Conservation (phyloP, 2,329 filamentous ascomycete species). For the Alternaria postmessia region DNA sequence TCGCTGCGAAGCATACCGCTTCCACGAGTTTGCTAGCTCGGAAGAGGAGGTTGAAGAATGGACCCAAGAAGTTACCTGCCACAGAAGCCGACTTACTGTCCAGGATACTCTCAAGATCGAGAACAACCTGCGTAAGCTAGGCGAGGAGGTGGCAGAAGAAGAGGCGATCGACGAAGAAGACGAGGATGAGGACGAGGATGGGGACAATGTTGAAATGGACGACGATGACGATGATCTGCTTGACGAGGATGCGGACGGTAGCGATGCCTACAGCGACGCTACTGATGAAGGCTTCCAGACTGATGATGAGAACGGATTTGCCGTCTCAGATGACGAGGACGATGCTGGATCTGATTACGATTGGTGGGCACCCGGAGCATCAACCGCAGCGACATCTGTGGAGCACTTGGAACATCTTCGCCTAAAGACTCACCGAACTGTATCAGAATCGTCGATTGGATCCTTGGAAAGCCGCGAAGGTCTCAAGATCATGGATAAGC, state of each 20-base stretch:
- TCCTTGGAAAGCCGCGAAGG: slow-evolving; percentile 55
- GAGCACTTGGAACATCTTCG: slow-evolving; percentile 58
- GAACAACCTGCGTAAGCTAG: slow-evolving; percentile 83
- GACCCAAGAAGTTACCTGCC: slow-evolving; percentile 75
- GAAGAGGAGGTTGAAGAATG: slow-evolving; percentile 89
- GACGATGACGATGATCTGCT: slow-evolving; percentile 54
- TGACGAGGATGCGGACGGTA: slow-evolving; percentile 59
- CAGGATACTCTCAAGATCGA: slow-evolving; percentile 91
- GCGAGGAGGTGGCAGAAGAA: slow-evolving; percentile 82
- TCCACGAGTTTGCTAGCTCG: slow-evolving; percentile 92
- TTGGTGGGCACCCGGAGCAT: slow-evolving; percentile 67
- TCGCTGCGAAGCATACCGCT: slow-evolving; percentile 67
- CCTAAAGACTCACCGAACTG: slow-evolving; percentile 55
- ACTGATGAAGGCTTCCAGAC: slow-evolving; percentile 79
- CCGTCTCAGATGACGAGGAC: slow-evolving; percentile 72
- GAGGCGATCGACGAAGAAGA: slow-evolving; percentile 72
- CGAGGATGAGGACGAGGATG: slow-evolving; percentile 57
- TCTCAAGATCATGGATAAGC: slow-evolving; percentile 38
- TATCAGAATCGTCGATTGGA: slow-evolving; percentile 64
- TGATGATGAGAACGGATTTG: slow-evolving; percentile 77
- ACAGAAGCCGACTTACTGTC: slow-evolving; percentile 79
- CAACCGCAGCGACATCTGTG: slow-evolving; percentile 63
- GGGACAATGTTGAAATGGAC: slow-evolving; percentile 53
- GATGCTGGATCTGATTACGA: slow-evolving; percentile 70
- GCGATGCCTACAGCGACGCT: slow-evolving; percentile 42